Conservation (phyloP, 179 eudicot species). For the Carnegiea gigantea region DNA sequence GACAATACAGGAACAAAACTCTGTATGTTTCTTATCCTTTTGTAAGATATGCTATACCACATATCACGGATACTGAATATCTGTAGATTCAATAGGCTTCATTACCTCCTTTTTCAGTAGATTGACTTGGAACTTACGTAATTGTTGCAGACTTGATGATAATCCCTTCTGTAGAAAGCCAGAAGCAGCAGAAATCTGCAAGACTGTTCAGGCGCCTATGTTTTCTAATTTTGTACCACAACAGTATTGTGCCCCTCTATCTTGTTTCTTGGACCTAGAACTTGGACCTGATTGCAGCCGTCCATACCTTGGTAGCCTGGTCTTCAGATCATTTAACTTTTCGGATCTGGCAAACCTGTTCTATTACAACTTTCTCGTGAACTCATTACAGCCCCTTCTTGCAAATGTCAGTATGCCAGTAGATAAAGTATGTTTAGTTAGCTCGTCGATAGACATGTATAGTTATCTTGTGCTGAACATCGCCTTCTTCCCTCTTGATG, state of each 20-base stretch:
- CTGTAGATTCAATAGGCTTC: neutral
- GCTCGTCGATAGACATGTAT: conserved; percentile 38
- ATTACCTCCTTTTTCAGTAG: neutral
- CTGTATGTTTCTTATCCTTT: conserved; percentile 16
- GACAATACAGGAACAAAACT: conserved; percentile 29
- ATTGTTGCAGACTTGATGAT: conserved; percentile 45
- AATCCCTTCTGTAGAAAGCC: conserved; percentile 49
- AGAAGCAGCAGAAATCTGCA: conserved; percentile 36
- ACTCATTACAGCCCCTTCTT: conserved; percentile 33
- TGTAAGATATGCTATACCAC: neutral
- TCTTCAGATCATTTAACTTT: conserved; percentile 57
- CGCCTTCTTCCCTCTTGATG: conserved; percentile 47
- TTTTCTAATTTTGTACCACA: conserved; percentile 32
- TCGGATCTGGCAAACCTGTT: conserved; percentile 42
- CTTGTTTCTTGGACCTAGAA: conserved; percentile 36
- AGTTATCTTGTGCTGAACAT: conserved; percentile 45
- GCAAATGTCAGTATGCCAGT: conserved; percentile 37
- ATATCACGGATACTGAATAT: neutral
- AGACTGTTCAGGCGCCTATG: conserved; percentile 12
- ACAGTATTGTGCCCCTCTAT: conserved; percentile 35
- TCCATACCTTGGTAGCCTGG: conserved; percentile 53
- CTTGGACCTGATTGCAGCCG: conserved; percentile 54
- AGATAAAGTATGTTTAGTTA: conserved; percentile 53
- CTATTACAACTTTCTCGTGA: conserved; percentile 35
- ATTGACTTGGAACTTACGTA: conserved; percentile 5